Conservation (phyloP, 2,329 filamentous ascomycete species). For the Colletotrichum destructivum region DNA sequence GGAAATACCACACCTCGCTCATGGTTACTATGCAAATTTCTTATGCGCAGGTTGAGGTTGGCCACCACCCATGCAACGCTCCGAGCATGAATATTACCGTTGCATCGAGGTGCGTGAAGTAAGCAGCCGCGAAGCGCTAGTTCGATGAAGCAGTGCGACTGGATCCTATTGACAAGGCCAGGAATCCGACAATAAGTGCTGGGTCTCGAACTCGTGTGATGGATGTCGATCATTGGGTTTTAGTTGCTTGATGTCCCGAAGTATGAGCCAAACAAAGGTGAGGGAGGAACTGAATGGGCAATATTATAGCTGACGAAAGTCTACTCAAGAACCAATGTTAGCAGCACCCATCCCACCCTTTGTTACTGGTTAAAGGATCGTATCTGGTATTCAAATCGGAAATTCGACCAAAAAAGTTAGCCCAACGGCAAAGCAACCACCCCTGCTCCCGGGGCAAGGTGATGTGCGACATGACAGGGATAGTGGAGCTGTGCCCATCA, state of each 20-base stretch:
- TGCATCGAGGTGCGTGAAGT: constrained; percentile 18
- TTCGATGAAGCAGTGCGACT: constrained; percentile 19
- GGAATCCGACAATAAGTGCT: constrained; percentile 4
- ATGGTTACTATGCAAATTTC: background rate
- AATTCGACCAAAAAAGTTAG: constrained; percentile 25
- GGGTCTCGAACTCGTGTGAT: constrained; percentile 31
- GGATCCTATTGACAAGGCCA: constrained; percentile 23
- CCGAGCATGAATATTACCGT: constrained; percentile 37
- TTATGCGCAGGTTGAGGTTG: background rate
- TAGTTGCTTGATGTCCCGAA: constrained; percentile 13
- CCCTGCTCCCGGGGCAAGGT: constrained; percentile 30
- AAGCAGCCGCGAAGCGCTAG: constrained; percentile 25
- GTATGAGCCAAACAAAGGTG: constrained; percentile 13
- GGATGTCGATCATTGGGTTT: constrained; percentile 33
- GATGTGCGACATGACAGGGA: constrained; percentile 42
- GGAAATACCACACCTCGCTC: background rate
- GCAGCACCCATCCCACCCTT: constrained; percentile 7
- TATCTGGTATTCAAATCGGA: constrained; percentile 13
- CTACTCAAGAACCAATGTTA: constrained; percentile 1
- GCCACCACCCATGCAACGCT: constrained; percentile 8
- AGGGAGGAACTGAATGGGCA: background rate
- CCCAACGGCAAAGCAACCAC: constrained; percentile 38
- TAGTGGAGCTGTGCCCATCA: constrained; percentile 11
- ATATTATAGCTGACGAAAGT: constrained; percentile 14
- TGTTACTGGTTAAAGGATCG: background rate